Conservation (phyloP, 345 rosid genomes). For the Pistacia vera region DNA sequence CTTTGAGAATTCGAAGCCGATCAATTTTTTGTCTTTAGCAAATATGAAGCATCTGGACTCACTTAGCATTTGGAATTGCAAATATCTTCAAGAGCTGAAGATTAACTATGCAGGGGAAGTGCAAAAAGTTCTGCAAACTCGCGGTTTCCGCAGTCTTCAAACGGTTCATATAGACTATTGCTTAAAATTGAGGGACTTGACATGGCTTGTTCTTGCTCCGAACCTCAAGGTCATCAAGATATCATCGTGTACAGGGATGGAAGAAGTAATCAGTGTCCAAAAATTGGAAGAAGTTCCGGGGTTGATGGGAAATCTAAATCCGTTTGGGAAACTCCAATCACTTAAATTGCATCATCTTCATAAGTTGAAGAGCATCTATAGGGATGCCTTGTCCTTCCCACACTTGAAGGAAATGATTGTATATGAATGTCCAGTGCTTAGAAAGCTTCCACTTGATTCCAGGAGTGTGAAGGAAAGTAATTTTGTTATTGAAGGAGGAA, state of each 20-base stretch:
- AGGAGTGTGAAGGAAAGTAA: background rate
- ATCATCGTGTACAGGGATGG: background rate
- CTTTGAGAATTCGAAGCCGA: background rate
- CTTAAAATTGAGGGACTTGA: background rate
- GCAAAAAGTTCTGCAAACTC: no score
- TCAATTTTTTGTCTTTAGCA: background rate
- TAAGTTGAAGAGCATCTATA: constrained; percentile 14
- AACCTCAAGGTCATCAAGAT: background rate
- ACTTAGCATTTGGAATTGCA: background rate
- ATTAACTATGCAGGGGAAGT: background rate
- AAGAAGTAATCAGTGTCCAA: background rate
- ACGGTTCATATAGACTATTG: background rate
- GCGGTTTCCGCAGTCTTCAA: background rate
- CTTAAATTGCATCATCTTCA: constrained; percentile 8
- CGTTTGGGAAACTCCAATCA: constrained; percentile 11
- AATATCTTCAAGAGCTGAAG: background rate
- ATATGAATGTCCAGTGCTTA: background rate
- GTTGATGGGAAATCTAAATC: background rate
- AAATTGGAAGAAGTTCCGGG: background rate
- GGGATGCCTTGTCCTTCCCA: constrained; percentile 7
- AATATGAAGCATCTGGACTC: constrained; percentile 1
- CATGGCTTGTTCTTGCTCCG: background rate
- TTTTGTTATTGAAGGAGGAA: background rate
- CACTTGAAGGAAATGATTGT: background rate
- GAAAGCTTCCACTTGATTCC: constrained; percentile 1